Conservation (phyloP, 2,329 filamentous ascomycete genomes). For the Fusarium sacchari region DNA sequence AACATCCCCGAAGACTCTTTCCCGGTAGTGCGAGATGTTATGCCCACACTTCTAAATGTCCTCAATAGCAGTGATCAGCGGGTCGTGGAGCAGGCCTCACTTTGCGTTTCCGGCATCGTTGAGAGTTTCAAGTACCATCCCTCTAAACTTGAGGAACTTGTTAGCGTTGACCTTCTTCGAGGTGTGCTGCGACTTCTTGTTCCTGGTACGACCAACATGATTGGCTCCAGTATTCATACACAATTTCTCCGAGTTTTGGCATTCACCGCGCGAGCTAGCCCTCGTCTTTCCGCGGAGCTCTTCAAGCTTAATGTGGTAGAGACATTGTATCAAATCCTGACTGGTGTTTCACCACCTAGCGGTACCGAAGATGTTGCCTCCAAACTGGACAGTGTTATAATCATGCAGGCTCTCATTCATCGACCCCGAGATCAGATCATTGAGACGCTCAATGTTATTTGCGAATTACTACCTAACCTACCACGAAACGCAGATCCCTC, state of each 20-base stretch:
- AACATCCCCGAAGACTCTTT: slow-evolving; percentile 97
- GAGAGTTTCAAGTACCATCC: slow-evolving; percentile 95
- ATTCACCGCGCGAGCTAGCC: slow-evolving; percentile 89
- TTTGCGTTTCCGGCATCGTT: slow-evolving; percentile 94
- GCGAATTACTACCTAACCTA: slow-evolving; percentile 86
- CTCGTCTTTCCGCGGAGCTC: slow-evolving; percentile 85
- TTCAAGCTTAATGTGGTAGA: slow-evolving; percentile 98
- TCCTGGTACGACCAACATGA: slow-evolving; percentile 94
- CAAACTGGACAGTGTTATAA: slow-evolving; percentile 94
- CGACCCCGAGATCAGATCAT: slow-evolving; percentile 95
- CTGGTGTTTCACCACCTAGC: slow-evolving; percentile 89
- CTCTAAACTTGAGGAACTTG: slow-evolving; percentile 88
- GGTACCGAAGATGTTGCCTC: slow-evolving; percentile 80
- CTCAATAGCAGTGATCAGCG: slow-evolving; percentile 92
- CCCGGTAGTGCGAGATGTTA: slow-evolving; percentile 89
- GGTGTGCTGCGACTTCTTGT: slow-evolving; percentile 88
- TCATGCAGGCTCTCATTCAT: slow-evolving; percentile 98
- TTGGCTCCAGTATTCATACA: slow-evolving; percentile 93
- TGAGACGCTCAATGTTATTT: slow-evolving; percentile 96
- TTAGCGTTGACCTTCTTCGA: slow-evolving; percentile 86
- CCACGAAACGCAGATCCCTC: slow-evolving; percentile 63
- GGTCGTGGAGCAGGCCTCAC: slow-evolving; percentile 94
- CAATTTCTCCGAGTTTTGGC: slow-evolving; percentile 93
- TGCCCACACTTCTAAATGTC: slow-evolving; percentile 93
- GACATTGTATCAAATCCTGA: slow-evolving; percentile 96